A percentile compares a stretch with the other conserved stretches of the same genome.
Conservation (phyloP, 2,329 filamentous ascomycete genomes). For the Pseudogymnoascus sp. region DNA sequence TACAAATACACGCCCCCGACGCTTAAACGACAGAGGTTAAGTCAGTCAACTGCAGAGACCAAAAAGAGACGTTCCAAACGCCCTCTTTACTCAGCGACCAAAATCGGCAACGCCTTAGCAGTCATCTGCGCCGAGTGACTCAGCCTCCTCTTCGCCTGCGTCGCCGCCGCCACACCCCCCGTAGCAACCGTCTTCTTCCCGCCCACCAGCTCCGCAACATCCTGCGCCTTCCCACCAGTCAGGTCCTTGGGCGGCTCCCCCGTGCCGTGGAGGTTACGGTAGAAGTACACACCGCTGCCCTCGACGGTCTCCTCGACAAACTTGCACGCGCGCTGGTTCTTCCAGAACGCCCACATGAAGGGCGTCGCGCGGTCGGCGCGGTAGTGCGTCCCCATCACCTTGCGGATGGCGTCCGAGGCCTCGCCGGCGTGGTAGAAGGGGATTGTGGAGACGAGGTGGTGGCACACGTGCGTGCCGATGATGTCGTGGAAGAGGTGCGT, state of each 20-base stretch:
- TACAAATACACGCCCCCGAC: neutral
- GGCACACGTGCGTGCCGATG: conserved; percentile 53
- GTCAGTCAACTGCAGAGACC: neutral
- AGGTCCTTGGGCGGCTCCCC: conserved; percentile 4
- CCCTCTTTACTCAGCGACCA: neutral
- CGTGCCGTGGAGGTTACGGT: conserved; percentile 18
- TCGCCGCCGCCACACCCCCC: neutral
- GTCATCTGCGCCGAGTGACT: conserved; percentile 6
- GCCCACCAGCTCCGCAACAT: neutral
- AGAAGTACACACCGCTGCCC: conserved; percentile 28
- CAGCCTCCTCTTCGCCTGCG: neutral
- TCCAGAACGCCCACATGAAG: conserved; percentile 26
- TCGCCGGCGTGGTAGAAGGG: conserved; percentile 51
- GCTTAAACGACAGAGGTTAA: neutral
- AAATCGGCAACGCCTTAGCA: neutral
- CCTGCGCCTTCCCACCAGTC: neutral
- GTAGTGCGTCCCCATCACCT: conserved; percentile 46
- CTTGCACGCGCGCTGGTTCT: conserved; percentile 19
- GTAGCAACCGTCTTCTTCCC: neutral
- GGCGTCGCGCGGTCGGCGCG: conserved; percentile 29
- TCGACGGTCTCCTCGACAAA: conserved; percentile 26
- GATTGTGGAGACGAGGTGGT: conserved; percentile 51
- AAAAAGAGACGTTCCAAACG: neutral
- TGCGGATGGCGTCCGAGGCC: conserved; percentile 45
- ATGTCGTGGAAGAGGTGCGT: conserved; percentile 55